phyloP scores from a whole-genome alignment of 176 grass and related monocot genomes.

The Ensete glaucum region DNA sequence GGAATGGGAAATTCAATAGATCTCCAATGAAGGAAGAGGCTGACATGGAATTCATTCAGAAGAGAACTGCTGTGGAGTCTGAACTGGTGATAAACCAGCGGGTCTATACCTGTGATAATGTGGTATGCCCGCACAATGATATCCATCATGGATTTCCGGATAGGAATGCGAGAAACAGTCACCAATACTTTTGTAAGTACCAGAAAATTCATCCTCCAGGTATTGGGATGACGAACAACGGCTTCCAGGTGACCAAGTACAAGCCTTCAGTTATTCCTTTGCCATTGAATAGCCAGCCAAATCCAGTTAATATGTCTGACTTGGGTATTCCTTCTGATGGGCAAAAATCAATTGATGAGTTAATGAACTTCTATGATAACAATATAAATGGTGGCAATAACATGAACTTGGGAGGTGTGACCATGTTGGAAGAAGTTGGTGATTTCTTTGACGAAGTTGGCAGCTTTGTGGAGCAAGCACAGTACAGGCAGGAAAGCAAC shows the following conservation, averaged over 20 bases:
- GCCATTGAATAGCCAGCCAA: constrained; percentile 4
- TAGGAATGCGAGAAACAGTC: constrained; percentile 4
- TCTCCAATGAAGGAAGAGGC: constrained; percentile 54
- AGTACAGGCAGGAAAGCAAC: background rate
- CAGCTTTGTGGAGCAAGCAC: constrained; percentile 14
- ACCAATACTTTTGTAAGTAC: background rate
- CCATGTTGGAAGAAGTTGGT: background rate
- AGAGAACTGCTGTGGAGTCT: constrained; percentile 22
- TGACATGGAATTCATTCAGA: constrained; percentile 35
- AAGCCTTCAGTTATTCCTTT: constrained; percentile 34
- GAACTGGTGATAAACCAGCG: constrained; percentile 32
- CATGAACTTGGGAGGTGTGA: constrained; percentile 9
- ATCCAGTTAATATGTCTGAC: constrained; percentile 24
- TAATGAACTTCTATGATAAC: constrained; percentile 5
- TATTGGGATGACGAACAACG: constrained; percentile 1
- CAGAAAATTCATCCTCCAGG: background rate
- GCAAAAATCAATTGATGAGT: constrained; percentile 6
- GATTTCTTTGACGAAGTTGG: constrained; percentile 19
- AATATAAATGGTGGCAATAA: background rate
- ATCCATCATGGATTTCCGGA: background rate
- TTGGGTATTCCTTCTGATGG: constrained; percentile 41
- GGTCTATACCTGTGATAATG: constrained; percentile 1
- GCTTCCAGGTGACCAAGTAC: constrained; percentile 18
- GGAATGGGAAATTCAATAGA: background rate
- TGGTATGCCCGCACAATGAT: background rate